Conservation (phyloP, 1,284 basidiomycete species). For the Trametes pubescens region DNA sequence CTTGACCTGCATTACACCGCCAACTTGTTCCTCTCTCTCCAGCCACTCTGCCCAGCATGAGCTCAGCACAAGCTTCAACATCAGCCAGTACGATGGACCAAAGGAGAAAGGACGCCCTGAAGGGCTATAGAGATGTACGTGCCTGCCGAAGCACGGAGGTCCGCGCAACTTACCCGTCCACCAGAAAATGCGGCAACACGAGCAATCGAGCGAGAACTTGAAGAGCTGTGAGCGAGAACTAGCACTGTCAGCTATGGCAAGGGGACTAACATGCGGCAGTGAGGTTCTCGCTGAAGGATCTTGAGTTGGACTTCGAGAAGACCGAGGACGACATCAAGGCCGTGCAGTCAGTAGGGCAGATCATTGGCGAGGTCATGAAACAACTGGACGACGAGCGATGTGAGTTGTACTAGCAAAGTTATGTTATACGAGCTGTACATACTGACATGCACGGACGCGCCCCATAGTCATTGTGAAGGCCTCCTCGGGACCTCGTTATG, state of each 20-base stretch:
- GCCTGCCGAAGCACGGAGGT: too few relatives aligned
- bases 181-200: constrained; percentile 93
- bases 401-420: constrained; percentile 50
- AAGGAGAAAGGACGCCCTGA: constrained; percentile 39
- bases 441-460: neutral
- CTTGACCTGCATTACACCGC: neutral
- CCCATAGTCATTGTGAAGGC: constrained; percentile 96
- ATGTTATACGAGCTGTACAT: neutral
- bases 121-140: constrained; percentile 37
- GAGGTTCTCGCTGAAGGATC: constrained; percentile 84
- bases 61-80: constrained; percentile 39
- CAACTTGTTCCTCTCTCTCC: neutral
- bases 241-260: neutral
- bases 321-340: constrained; percentile 99
- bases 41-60: constrained; percentile 29
- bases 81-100: constrained; percentile 40
- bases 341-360: constrained; percentile 98
- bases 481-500: constrained; percentile 97
- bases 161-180: neutral
- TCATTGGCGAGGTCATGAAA: constrained; percentile 99
- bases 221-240: constrained; percentile 76
- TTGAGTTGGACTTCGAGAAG: constrained; percentile 92
- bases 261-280: constrained; percentile 52
- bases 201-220: constrained; percentile 81
- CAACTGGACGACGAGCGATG: constrained; percentile 98